A percentile compares a stretch with the other conserved stretches of the same genome.
phyloP scores from a whole-genome alignment of 2,329 filamentous ascomycete genomes.

The Talaromyces sp. region DNA sequence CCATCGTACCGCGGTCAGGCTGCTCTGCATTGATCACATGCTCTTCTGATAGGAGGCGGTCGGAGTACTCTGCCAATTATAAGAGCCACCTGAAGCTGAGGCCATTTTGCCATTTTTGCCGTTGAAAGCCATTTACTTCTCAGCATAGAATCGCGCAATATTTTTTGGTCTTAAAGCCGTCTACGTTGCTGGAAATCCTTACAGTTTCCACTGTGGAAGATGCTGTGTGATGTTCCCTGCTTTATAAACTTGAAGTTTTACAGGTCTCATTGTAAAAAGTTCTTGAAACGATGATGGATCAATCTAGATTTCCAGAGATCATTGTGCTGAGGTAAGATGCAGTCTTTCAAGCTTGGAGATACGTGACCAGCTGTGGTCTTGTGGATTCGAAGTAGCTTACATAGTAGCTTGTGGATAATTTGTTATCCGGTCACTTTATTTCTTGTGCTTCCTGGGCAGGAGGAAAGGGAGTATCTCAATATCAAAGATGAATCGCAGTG shows the following conservation, averaged over 20 bases:
- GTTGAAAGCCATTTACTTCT: not conserved
- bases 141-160: not conserved
- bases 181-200: not conserved
- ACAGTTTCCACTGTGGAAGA: not conserved
- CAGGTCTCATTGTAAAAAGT: not conserved
- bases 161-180: not conserved
- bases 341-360: no score
- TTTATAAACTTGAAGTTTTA: not conserved
- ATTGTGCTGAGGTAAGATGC: no score
- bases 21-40: conserved; percentile 4
- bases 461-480: not conserved
- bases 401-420: no score
- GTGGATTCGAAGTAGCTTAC: no score
- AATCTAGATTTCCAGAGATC: no score
- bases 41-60: not conserved
- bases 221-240: not conserved
- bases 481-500: not conserved
- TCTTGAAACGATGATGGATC: not conserved
- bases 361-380: no score
- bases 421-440: no score
- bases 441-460: no score
- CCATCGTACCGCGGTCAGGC: not conserved
- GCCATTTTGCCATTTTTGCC: not conserved
- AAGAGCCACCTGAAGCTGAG: not conserved
- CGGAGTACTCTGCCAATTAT: not conserved